Conservation (phyloP, 73 alveolate species). For the Blepharisma japonicum region DNA sequence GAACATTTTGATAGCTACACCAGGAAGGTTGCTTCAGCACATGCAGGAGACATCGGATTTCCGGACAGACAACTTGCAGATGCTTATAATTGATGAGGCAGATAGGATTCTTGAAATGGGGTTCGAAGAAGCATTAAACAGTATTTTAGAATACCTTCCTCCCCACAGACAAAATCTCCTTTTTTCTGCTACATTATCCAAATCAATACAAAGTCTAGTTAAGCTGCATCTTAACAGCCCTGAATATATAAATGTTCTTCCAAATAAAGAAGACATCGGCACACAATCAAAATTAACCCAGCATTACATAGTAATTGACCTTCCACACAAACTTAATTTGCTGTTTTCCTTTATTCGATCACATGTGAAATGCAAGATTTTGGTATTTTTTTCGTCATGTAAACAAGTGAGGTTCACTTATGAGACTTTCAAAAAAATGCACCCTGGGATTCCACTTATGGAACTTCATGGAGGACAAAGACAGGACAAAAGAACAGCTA, state of each 20-base stretch:
- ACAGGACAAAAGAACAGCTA: constrained; percentile 84
- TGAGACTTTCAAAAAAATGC: constrained; percentile 70
- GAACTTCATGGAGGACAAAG: constrained; percentile 90
- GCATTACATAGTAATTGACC: constrained; percentile 63
- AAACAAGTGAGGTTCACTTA: constrained; percentile 83
- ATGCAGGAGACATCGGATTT: constrained; percentile 81
- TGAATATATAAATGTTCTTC: constrained; percentile 42
- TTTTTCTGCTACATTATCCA: constrained; percentile 82
- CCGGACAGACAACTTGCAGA: constrained; percentile 56
- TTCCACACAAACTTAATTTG: constrained; percentile 86
- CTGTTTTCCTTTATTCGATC: constrained; percentile 88
- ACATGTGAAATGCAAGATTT: constrained; percentile 76
- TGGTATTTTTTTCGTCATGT: constrained; percentile 81
- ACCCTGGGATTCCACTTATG: constrained; percentile 60
- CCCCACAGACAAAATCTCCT: constrained; percentile 62
- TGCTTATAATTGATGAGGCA: constrained; percentile 86
- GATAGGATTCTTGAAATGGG: constrained; percentile 87
- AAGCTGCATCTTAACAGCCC: constrained; percentile 37
- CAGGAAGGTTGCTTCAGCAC: constrained; percentile 88
- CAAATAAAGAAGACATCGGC: constrained; percentile 53
- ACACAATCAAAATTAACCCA: constrained; percentile 84
- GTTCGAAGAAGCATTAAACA: constrained; percentile 65
- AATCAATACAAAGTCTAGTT: constrained; percentile 43
- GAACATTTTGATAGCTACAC: constrained; percentile 81
- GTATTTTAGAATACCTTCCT: constrained; percentile 71